Evolutionary conservation across 495 filamentous ascomycete genomes (phyloP), one percentile per base, ranked within the genome.

Genomic region (Lophiostoma macrostomum): DNA sequence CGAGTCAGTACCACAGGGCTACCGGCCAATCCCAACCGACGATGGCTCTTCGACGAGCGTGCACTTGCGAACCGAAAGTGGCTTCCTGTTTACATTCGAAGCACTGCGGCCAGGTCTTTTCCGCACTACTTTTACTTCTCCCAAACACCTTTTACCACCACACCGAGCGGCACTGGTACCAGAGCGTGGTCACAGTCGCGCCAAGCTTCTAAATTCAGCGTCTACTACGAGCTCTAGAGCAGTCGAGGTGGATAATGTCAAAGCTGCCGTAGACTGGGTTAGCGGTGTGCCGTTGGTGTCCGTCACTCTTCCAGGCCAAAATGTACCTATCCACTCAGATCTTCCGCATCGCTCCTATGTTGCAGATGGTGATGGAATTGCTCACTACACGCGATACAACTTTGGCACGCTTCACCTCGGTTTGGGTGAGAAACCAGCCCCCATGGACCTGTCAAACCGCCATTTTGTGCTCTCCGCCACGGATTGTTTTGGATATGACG

Each of bases 401-500:
- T 68, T 71, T 22, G 66, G 76, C 28, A 78, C 73, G 25, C 69
- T 87, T 0, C 79, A 87, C 60, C 76, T 86, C 22, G 83, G 84
- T 1, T 68, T 87, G 1, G 83, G 84, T 5, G 84, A 87, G 66
- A 86, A 86, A 64, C 70, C 79, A 16, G 82, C 81, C 0, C 84
- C 84, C 0, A 85, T 87, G 81, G 76, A 87, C 59, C 73, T 87
- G n/a, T 79, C 72, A 5, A 80, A 80, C 35, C 79, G 84, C 3
- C 72, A 77, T 47, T 86, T 86, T 66, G 74, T 74, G 31, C 74
- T 87, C 40, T 78, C 81, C 3, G 81, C 81, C 7, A 85, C 80
- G 18, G 84, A 87, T 65, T 81, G 75, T 40, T 86, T 85, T 52
- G 80, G 81, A 16, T 87, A 87, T 66, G 83, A 87, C 59, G 76